Conservation (phyloP, 805 yeast species). For the Myxozyma neotropica region DNA sequence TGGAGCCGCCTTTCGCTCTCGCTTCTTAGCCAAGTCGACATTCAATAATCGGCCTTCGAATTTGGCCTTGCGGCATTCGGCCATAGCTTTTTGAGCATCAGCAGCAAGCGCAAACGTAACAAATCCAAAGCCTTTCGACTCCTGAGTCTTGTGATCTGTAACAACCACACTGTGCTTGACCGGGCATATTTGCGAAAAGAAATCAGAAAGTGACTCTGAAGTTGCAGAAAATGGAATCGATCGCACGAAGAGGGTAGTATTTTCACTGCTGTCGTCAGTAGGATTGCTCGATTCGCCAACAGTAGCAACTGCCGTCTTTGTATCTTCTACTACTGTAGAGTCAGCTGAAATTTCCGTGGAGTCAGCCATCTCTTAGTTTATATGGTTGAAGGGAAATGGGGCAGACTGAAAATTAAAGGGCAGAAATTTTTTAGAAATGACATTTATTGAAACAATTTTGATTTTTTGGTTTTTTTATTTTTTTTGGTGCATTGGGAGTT, state of each 20-base stretch:
- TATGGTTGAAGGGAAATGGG: background rate
- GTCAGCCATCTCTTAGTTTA: conserved; percentile 3
- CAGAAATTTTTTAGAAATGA: background rate
- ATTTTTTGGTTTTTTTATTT: conserved; percentile 1
- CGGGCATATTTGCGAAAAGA: conserved; percentile 89
- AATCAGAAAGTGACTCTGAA: conserved; percentile 77
- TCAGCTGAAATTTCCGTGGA: background rate
- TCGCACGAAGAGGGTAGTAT: conserved; percentile 75
- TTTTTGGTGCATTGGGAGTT: conserved; percentile 20
- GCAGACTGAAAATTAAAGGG: background rate
- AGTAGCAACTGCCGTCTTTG: background rate
- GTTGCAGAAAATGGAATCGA: conserved; percentile 80
- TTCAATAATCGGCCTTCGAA: conserved; percentile 67
- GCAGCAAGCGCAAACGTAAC: conserved; percentile 85
- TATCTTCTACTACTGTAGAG: background rate
- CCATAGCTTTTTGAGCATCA: conserved; percentile 77
- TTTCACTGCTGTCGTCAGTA: conserved; percentile 6
- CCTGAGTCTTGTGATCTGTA: conserved; percentile 64
- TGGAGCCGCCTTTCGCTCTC: conserved; percentile 61
- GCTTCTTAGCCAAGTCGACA: conserved; percentile 87
- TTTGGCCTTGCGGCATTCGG: conserved; percentile 63
- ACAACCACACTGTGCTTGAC: conserved; percentile 94
- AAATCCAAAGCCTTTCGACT: conserved; percentile 93
- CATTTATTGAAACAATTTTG: background rate
- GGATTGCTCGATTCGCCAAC: background rate